Percentiles rank a stretch among this genome's conserved stretches.
These are phyloP conservation scores for Camelina hispida DNA, from an alignment of 345 rosid species.

Conservation along the genomic window DNA sequence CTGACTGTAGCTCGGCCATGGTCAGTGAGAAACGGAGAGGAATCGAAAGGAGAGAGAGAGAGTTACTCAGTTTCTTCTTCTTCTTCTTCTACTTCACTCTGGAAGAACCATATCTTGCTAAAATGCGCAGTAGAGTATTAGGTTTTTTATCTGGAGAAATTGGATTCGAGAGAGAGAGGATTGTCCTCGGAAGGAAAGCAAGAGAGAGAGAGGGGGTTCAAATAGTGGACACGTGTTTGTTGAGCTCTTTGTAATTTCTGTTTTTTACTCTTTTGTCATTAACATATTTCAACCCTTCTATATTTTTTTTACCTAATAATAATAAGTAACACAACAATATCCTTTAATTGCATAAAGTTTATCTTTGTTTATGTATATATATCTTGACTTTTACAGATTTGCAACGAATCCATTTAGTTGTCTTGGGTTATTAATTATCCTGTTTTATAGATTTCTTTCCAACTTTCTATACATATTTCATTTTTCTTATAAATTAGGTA, in stretches of 20 bases:
- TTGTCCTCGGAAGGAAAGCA: neutral
- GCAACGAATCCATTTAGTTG: no score
- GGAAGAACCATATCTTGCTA: constrained; percentile 24
- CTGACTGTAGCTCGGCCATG: constrained; percentile 66
- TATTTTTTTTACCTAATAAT: no score
- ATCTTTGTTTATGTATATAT: no score
- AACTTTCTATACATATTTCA: no score
- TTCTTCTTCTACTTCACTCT: neutral
- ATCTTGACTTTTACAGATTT: no score
- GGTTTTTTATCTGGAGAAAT: constrained; percentile 36
- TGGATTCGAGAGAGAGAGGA: constrained; percentile 10
- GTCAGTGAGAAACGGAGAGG: neutral
- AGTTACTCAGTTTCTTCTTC: neutral
- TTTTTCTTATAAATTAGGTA: no score
- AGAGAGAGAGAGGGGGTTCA: neutral
- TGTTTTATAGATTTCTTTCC: no score
- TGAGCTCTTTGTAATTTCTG: constrained; percentile 10
- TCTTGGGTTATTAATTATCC: no score
- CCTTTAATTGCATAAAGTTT: no score
- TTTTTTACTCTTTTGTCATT: neutral
- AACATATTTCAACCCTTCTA: neutral
- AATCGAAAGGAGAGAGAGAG: neutral
- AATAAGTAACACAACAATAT: no score
- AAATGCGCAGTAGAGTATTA: constrained; percentile 26
- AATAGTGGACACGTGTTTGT: constrained; percentile 34